Evolutionary conservation across 371 early-diverging fungal genomes (phyloP).

Genomic region (Rhizopus microsporus): DNA sequence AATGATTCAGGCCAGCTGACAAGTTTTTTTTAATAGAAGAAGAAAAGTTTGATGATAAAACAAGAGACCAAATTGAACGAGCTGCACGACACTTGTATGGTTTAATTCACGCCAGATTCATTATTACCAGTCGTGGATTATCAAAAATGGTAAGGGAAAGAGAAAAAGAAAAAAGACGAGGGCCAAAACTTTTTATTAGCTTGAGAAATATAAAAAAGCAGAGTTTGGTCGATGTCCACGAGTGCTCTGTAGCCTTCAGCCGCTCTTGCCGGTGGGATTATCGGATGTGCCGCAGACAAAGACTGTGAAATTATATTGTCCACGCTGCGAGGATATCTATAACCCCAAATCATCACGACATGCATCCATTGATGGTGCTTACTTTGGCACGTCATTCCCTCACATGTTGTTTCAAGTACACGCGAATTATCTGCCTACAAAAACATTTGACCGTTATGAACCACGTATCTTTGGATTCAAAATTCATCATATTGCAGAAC

Average conservation of each 20-base stretch:
- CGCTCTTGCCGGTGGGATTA: constrained; percentile 87
- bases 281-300: constrained; percentile 77
- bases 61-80: constrained; percentile 65
- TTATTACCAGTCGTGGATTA: constrained; percentile 84
- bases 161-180: background rate
- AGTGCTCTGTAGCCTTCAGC: constrained; percentile 80
- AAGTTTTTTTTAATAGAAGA: constrained; percentile 39
- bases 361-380: constrained; percentile 89
- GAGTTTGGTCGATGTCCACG: constrained; percentile 96
- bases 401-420: constrained; percentile 91
- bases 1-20: background rate
- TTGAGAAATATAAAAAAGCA: constrained; percentile 80
- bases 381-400: constrained; percentile 95
- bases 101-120: constrained; percentile 88
- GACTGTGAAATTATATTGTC: constrained; percentile 87
- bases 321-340: constrained; percentile 91
- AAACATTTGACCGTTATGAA: constrained; percentile 69
- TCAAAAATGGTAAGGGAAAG: constrained; percentile 69
- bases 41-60: constrained; percentile 63
- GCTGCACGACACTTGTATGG: constrained; percentile 86
- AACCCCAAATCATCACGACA: constrained; percentile 79
- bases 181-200: constrained; percentile 24
- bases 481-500: constrained; percentile 75
- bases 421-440: constrained; percentile 74
- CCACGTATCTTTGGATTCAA: constrained; percentile 96